These are phyloP conservation scores for Reticulascus tulasneorum DNA, from an alignment of 2,329 filamentous ascomycete genomes.

Conservation along the genomic window DNA sequence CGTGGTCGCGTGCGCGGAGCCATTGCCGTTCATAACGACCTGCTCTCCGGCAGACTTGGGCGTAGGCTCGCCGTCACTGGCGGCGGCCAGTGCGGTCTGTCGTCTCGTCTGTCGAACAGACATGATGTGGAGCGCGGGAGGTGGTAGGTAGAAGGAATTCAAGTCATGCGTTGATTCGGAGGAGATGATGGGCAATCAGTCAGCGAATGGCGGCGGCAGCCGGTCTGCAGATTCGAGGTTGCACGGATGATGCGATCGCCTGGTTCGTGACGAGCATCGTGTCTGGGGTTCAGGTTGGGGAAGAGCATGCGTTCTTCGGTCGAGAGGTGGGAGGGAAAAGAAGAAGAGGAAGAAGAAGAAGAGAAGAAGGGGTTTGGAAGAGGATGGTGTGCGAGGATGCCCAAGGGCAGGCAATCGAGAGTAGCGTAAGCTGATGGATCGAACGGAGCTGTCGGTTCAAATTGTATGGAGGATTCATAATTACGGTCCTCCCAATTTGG, in stretches of 20 bases:
- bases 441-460: conserved; percentile 4
- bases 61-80: conserved; percentile 2
- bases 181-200: not conserved
- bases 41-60: conserved; percentile 7
- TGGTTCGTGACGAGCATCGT: not conserved
- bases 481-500: too few species aligned
- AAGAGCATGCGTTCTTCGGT: not conserved
- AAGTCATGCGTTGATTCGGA: not conserved
- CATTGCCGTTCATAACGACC: conserved; percentile 41
- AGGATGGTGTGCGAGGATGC: too few species aligned
- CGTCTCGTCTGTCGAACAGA: conserved; percentile 33
- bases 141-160: not conserved
- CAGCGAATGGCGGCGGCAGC: conserved; percentile 8
- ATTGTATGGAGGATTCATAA: conserved; percentile 5
- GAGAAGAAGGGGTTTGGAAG: conserved; percentile 6
- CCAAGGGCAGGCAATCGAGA: too few species aligned
- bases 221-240: conserved; percentile 13
- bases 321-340: not conserved
- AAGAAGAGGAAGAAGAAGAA: conserved; percentile 1
- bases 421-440: too few species aligned
- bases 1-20: conserved; percentile 30
- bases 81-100: conserved; percentile 30
- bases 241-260: conserved; percentile 10
- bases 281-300: not conserved
- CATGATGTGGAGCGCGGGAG: conserved; percentile 23